Conservation (phyloP, 2,329 filamentous ascomycete species). For the Lomentospora prolificans region DNA sequence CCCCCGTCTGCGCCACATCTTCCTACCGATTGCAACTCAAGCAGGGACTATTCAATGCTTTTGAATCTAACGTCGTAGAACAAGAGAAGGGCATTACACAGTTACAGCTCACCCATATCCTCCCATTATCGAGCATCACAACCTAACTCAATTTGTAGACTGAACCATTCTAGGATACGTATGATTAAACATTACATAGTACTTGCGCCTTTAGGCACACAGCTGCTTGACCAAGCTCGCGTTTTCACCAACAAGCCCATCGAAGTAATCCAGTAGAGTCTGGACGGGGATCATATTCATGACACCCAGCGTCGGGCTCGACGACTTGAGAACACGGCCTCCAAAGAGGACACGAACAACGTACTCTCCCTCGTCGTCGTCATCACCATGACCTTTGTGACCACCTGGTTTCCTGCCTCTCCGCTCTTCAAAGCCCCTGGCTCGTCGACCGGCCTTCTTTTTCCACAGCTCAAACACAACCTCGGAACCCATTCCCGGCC, state of each 20-base stretch:
- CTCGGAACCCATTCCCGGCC: conserved; percentile 76
- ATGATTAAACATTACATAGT: background rate
- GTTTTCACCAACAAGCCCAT: conserved; percentile 53
- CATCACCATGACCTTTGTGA: background rate
- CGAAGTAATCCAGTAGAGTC: conserved; percentile 58
- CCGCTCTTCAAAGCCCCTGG: too few relatives aligned
- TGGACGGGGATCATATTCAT: conserved; percentile 64
- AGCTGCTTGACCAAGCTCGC: conserved; percentile 32
- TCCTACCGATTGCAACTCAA: too few relatives aligned
- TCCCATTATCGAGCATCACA: too few relatives aligned
- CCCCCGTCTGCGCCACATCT: too few relatives aligned
- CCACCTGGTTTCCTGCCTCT: background rate
- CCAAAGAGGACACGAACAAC: conserved; percentile 63
- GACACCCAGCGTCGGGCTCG: conserved; percentile 54
- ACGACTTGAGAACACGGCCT: conserved; percentile 56
- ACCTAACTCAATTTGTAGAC: too few relatives aligned
- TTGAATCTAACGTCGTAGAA: too few relatives aligned
- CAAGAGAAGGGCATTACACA: too few relatives aligned
- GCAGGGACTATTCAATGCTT: too few relatives aligned
- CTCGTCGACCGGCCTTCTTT: too few relatives aligned
- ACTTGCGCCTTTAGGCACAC: conserved; percentile 13
- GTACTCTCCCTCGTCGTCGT: conserved; percentile 19
- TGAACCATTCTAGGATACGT: too few relatives aligned
- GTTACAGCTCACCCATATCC: too few relatives aligned
- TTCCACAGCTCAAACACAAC: conserved; percentile 66